Evolutionary conservation across 2,329 filamentous ascomycete genomes (phyloP).

Genomic region (Alternaria infectoria): DNA sequence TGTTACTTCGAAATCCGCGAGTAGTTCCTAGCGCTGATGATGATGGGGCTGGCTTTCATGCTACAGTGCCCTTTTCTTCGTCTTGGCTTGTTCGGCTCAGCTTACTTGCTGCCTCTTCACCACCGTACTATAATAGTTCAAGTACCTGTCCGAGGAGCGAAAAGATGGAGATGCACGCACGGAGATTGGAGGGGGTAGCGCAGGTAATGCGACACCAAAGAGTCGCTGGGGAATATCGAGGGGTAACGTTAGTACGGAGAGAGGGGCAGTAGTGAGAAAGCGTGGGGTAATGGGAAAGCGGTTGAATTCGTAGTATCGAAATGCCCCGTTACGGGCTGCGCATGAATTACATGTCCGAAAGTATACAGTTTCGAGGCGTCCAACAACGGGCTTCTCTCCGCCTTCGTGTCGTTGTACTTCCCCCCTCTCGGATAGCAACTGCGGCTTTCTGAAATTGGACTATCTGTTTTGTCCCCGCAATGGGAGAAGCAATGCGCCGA

Average conservation of each 20-base stretch:
- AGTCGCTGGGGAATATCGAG: not conserved
- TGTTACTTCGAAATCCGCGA: not conserved
- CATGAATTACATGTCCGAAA: not conserved
- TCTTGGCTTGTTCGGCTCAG: not conserved
- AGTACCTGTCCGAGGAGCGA: not conserved
- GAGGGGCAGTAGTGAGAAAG: not conserved
- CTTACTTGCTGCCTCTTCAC: not conserved
- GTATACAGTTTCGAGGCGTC: not conserved
- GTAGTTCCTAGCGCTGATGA: not conserved
- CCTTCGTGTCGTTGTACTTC: not conserved
- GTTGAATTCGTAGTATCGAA: not conserved
- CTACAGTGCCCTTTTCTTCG: not conserved
- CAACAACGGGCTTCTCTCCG: not conserved
- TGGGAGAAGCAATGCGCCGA: not conserved
- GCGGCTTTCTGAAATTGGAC: not conserved
- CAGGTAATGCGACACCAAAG: not conserved
- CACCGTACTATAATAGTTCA: not conserved
- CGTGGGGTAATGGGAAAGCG: not conserved
- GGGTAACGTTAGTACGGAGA: not conserved
- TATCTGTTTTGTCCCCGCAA: not conserved
- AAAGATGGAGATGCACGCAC: slow-evolving; percentile 1
- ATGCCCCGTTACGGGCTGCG: not conserved
- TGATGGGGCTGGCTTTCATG: not conserved
- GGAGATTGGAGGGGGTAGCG: slow-evolving; percentile 2
- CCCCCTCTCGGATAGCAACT: not conserved